These are phyloP conservation scores for Myrica gale DNA, from an alignment of 306 rosid species.

Conservation along the genomic window DNA sequence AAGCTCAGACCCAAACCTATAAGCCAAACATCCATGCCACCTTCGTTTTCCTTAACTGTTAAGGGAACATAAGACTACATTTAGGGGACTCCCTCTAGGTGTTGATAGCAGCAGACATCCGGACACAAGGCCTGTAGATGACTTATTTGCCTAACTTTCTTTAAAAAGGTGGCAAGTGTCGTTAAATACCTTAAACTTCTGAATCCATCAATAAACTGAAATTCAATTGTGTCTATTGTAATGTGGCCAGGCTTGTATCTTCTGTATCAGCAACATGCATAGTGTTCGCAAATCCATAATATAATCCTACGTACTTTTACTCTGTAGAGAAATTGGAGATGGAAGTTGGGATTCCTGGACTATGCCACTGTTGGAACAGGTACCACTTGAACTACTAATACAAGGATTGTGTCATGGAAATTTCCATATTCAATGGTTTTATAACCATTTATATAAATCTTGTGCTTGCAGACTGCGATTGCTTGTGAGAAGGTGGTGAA, in stretches of 20 bases:
- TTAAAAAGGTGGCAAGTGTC: neutral
- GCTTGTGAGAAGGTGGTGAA: slow-evolving; percentile 73
- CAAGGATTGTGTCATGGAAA: slow-evolving; percentile 13
- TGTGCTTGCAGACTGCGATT: slow-evolving; percentile 59
- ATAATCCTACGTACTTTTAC: slow-evolving; percentile 23
- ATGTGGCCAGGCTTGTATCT: neutral
- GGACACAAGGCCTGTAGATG: neutral
- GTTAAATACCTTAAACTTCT: neutral
- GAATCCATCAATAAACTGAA: neutral
- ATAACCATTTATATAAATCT: slow-evolving; percentile 23
- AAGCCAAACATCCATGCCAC: slow-evolving; percentile 2
- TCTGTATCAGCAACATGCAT: neutral
- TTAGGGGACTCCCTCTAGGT: neutral
- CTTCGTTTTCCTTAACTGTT: neutral
- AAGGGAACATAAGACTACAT: neutral
- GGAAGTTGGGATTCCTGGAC: slow-evolving; percentile 80
- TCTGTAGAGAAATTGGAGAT: slow-evolving; percentile 65
- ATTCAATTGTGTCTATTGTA: neutral
- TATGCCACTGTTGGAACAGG: slow-evolving; percentile 63
- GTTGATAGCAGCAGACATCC: neutral
- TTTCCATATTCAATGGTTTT: slow-evolving; percentile 21
- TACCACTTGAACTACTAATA: slow-evolving; percentile 26
- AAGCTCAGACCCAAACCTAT: slow-evolving; percentile 3
- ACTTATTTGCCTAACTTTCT: neutral
- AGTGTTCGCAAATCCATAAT: slow-evolving; percentile 14